Evolutionary conservation across 768 basidiomycete genomes (phyloP).

Genomic region (Suillus clintonianus): DNA sequence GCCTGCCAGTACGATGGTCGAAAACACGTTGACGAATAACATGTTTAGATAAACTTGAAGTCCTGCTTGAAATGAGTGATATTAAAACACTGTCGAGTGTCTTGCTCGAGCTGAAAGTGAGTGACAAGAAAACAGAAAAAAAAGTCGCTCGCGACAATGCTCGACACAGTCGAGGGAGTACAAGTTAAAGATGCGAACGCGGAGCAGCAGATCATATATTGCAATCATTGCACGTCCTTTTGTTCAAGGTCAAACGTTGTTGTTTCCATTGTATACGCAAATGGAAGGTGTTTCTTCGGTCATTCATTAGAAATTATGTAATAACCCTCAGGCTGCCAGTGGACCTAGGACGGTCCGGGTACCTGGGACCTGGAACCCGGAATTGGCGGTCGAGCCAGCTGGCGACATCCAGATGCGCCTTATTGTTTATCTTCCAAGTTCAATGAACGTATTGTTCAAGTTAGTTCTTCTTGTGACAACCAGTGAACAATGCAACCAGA

Average conservation of each 20-base stretch:
- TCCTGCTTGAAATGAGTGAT: neutral
- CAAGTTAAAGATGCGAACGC: neutral
- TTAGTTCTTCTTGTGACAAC: neutral
- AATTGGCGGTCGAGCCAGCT: neutral
- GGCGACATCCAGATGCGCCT: neutral
- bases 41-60: slow-evolving; percentile 10
- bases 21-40: slow-evolving; percentile 13
- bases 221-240: neutral
- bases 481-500: neutral
- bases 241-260: neutral
- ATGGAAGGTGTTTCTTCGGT: neutral
- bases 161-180: slow-evolving; percentile 6
- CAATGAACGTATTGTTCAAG: neutral
- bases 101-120: slow-evolving; percentile 2
- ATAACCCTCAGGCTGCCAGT: too few species aligned
- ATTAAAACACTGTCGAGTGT: neutral
- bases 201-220: neutral
- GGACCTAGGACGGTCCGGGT: too few species aligned
- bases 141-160: slow-evolving; percentile 5
- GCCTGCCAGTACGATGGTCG: slow-evolving; percentile 11
- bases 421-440: too few species aligned
- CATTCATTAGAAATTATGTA: neutral
- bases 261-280: neutral
- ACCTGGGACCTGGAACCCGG: neutral
- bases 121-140: neutral